Conservation (phyloP, 495 filamentous ascomycete genomes). For the Cairneyella variabilis region DNA sequence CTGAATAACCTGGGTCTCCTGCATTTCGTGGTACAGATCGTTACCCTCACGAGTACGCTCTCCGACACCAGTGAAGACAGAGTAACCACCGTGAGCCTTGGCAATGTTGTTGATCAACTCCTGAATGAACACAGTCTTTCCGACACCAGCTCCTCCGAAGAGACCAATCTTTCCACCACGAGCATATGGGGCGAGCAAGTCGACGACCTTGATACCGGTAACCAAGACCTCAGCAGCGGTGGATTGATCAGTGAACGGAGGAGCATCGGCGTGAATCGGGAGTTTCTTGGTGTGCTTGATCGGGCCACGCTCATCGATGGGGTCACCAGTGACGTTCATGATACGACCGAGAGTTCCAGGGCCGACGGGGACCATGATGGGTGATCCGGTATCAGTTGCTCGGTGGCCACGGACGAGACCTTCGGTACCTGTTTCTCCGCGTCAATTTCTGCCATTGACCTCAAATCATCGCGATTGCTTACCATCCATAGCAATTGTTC, state of each 20-base stretch:
- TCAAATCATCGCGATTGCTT: constrained; percentile 36
- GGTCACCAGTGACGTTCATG: constrained; percentile 99
- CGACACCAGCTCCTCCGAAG: constrained; percentile 99
- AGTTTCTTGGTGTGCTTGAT: constrained; percentile 84
- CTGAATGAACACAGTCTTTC: constrained; percentile 99
- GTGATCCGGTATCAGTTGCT: constrained; percentile 83
- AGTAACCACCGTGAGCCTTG: constrained; percentile 99
- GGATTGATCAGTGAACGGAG: constrained; percentile 87
- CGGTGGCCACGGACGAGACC: constrained; percentile 89
- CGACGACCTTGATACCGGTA: constrained; percentile 99
- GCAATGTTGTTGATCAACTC: constrained; percentile 99
- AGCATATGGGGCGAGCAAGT: constrained; percentile 96
- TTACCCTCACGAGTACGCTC: constrained; percentile 99
- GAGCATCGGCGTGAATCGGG: constrained; percentile 93
- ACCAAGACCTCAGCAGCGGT: constrained; percentile 93
- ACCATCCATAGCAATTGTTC: constrained; percentile 99
- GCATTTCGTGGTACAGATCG: constrained; percentile 99
- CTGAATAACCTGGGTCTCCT: constrained; percentile 99
- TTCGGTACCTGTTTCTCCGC: constrained; percentile 74
- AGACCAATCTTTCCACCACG: constrained; percentile 99
- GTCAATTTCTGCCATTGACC: constrained; percentile 19
- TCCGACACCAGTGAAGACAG: constrained; percentile 99
- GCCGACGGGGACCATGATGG: constrained; percentile 97
- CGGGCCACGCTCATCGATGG: constrained; percentile 98
- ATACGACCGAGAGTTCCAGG: constrained; percentile 94